Evolutionary conservation across 179 eudicot species (phyloP).

Genomic region (Actinidia polygama): DNA sequence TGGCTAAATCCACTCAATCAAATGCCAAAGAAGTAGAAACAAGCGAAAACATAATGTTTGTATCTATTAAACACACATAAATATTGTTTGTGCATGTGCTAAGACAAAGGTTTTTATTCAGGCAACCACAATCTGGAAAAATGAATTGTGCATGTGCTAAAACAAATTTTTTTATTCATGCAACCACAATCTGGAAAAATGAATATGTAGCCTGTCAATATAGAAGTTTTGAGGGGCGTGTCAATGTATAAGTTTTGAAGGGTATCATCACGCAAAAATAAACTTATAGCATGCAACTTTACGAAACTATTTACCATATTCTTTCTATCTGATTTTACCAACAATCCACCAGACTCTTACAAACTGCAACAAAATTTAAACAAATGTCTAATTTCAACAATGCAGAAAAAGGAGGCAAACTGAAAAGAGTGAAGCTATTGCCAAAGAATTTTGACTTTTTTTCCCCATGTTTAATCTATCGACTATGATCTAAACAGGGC

Average conservation of each 20-base stretch:
- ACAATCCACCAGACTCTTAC: neutral
- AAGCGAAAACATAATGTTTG: neutral
- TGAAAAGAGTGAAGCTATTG: neutral
- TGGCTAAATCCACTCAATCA: neutral
- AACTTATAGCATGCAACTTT: neutral
- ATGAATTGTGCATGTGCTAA: neutral
- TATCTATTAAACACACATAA: neutral
- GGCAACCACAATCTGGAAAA: neutral
- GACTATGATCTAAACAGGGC: too few relatives aligned
- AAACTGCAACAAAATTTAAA: neutral
- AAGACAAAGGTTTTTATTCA: too few relatives aligned
- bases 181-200: neutral
- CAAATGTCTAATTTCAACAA: neutral
- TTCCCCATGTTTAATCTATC: too few relatives aligned
- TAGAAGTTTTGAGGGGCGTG: neutral
- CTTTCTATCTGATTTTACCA: neutral
- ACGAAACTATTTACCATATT: neutral
- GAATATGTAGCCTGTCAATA: neutral
- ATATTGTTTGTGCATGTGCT: neutral
- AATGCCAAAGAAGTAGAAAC: neutral
- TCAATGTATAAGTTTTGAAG: too few relatives aligned
- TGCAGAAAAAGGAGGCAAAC: neutral
- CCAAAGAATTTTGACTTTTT: neutral
- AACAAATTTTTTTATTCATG: neutral
- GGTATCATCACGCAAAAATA: neutral